Base-by-base conservation (phyloP, 23 red algal species). In the Gracilaria caudata region DNA sequence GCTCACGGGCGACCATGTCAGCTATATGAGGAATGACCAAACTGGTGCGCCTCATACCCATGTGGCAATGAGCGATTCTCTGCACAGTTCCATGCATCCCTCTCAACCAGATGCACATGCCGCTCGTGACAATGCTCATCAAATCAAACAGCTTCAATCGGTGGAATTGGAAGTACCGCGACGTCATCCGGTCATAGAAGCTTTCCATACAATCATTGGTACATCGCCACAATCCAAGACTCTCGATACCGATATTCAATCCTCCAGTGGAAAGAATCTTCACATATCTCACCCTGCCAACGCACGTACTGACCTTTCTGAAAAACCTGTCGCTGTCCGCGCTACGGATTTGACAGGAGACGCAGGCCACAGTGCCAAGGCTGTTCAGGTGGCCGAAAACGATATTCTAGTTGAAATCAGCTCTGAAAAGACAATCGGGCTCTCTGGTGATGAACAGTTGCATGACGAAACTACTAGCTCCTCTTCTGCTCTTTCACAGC, bases 181-280 rank as follows among this genome's bases (percentile, higher is more conserved):
- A 29, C 57, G 57, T 60, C 57, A 60, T 28, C 57, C 57, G 28
- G 57, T 60, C 14, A 60, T 60, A 20, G 57, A 60, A 60, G 57
- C 57, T 28, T 28, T 60, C 25, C 57, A 60, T 23, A 28, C 57
- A 3, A 28, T 60, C 57, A 60, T 60, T 17, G 57, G 57, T 23
- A 29, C 21, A 60, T 29, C 57, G 7, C 23, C 57, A 12, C 57
- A 60, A 60, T 28, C 57, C 57, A 29, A 60, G 28, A 60, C 57
- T 60, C 23, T 60, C 25, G 57, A 60, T 29, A 60, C 23, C 9
- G 21, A 57, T 3, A 57, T 57, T 57, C 53, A 57, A 3, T 57
- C 53, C 3, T 17, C 21, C 19, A 23, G 21, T 57, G 25, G 25
- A 28, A 29, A 29, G 3, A 0, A 28, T 60, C 57, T 28, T 11